These are phyloP conservation scores for Cytospora paraplurivora DNA, from an alignment of 2,329 filamentous ascomycete genomes.

Conservation along the genomic window DNA sequence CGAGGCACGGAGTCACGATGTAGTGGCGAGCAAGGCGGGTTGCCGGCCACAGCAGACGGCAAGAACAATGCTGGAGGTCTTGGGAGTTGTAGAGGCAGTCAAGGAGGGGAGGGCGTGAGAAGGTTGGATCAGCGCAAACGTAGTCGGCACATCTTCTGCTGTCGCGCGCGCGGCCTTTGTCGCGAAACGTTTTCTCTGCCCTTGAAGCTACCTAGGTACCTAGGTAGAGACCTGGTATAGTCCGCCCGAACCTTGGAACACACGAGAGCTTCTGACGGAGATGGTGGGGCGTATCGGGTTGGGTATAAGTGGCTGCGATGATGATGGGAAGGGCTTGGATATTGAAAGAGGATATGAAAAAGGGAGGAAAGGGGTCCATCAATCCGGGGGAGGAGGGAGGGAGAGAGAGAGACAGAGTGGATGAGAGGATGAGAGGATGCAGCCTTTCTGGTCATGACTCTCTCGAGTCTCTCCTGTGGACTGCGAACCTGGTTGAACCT, in stretches of 20 bases:
- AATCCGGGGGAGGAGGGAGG: too few relatives aligned
- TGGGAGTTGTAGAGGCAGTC: not conserved
- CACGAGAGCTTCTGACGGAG: not conserved
- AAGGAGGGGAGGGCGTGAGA: not conserved
- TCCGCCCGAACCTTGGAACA: too few relatives aligned
- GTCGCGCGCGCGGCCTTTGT: not conserved
- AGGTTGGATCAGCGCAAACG: not conserved
- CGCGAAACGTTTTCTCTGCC: not conserved
- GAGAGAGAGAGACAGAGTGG: too few relatives aligned
- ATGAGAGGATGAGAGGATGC: too few relatives aligned
- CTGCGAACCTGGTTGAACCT: too few relatives aligned
- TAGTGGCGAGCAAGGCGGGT: not conserved
- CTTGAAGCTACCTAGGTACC: not conserved
- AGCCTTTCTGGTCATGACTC: too few relatives aligned
- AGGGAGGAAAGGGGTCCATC: too few relatives aligned
- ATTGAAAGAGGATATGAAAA: not conserved
- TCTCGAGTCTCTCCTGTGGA: too few relatives aligned
- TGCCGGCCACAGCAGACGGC: not conserved
- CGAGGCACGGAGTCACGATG: not conserved
- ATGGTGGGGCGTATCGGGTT: not conserved
- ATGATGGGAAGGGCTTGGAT: not conserved
- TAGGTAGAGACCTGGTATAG: not conserved
- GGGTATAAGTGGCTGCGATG: not conserved
- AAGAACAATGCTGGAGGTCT: not conserved
- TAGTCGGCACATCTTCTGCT: slow-evolving; percentile 1